Base-by-base conservation (phyloP, 352 stramenopile species). In the Phytophthora uliginosa region DNA sequence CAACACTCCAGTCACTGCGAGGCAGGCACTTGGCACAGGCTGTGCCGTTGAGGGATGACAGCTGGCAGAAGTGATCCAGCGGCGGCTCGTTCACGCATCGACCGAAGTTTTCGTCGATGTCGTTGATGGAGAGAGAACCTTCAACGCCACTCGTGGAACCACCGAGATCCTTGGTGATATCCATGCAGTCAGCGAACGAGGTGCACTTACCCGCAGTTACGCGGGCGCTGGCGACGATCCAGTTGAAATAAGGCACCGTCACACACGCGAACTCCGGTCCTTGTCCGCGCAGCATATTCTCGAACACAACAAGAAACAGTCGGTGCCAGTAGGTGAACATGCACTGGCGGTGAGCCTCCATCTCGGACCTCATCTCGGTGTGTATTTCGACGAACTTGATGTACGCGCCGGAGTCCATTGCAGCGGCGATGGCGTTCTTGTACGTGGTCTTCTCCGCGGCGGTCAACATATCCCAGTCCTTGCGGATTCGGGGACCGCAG, bases 241-340 rank as follows among this genome's bases (percentile, higher is more conserved):
- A 93, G 77, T 96, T 90, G 81, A 84, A 96, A 69, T 94, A 95
- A 40, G 88, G 90, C 20, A 96, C 56, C 13, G 90, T 95, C 31
- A 95, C 73, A 67, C 90, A 96, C 13, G 76, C 81, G 34, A 79
- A 95, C 47, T 78, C 40, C 0, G 65, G 13, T 7, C 78, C 83
- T 59, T 92, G 81, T 1, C 60, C 77, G 47, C 88, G 90, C 5
- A 96, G 73, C 86, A 96, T 95, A 74, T 95, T 96, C 66, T 96
- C 89, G 63, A 90, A 96, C 2, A 66, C 84, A 0, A 84, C 38
- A 2, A 96, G 76, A 18, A 95, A 78, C 9, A 85, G 59, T 9
- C 88, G 85, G 61, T 95, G 88, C 89, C 89, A 96, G 74, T 91
- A 94, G 55, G 93, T 79, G 74, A 95, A 95, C 82, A 94, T 93